These are phyloP conservation scores for Chimonanthus salicifolius DNA, from an alignment of 164 flowering plant species.

Conservation along the genomic window DNA sequence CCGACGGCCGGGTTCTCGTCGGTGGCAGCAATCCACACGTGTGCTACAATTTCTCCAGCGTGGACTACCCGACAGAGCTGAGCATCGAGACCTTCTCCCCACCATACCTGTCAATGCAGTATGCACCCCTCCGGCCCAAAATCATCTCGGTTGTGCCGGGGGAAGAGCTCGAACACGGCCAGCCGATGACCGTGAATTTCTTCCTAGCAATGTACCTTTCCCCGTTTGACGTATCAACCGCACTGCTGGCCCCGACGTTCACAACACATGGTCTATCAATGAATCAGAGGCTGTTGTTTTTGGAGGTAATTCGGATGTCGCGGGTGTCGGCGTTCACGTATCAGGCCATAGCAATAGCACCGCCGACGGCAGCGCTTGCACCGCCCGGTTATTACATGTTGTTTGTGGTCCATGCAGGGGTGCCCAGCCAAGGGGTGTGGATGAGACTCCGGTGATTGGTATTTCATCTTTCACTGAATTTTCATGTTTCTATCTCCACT, in stretches of 20 bases:
- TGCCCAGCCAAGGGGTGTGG: constrained; percentile 54
- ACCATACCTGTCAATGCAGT: constrained; percentile 21
- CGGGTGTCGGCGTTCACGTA: constrained; percentile 9
- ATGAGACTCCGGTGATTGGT: constrained; percentile 4
- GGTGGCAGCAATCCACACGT: constrained; percentile 55
- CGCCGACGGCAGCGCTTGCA: constrained; percentile 28
- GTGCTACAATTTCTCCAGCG: constrained; percentile 24
- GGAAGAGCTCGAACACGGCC: neutral
- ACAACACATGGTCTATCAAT: constrained; percentile 47
- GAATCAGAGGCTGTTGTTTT: constrained; percentile 43
- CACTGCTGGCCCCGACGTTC: constrained; percentile 45
- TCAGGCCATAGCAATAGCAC: constrained; percentile 20
- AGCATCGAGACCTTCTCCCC: constrained; percentile 50
- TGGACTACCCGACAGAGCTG: constrained; percentile 43
- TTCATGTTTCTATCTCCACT: too few relatives aligned
- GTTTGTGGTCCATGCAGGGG: constrained; percentile 32
- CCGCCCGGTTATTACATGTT: constrained; percentile 45
- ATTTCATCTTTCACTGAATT: too few relatives aligned
- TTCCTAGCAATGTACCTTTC: neutral
- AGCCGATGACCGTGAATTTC: too few relatives aligned
- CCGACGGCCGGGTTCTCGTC: constrained; percentile 47
- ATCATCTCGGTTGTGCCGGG: constrained; percentile 26
- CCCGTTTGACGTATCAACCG: constrained; percentile 23
- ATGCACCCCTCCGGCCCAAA: constrained; percentile 20
- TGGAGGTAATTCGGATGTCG: constrained; percentile 7